phyloP scores from a whole-genome alignment of 2,329 filamentous ascomycete species.

The Hypoxylon sp. region DNA sequence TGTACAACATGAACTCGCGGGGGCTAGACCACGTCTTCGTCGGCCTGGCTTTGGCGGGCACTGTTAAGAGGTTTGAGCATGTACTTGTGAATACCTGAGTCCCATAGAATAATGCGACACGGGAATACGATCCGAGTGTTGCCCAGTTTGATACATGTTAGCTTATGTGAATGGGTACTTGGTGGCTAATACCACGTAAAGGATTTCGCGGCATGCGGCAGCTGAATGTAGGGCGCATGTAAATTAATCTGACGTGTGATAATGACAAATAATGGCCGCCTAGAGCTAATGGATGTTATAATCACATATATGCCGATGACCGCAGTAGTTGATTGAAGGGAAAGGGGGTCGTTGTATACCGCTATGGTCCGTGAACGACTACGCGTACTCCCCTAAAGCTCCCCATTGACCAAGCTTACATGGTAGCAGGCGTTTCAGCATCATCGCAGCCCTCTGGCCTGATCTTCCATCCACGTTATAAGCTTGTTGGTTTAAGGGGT shows the following conservation, averaged over 20 bases:
- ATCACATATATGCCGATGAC: neutral
- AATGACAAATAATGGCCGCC: neutral
- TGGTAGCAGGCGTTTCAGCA: too few species aligned
- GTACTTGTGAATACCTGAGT: slow-evolving; percentile 80
- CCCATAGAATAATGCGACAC: slow-evolving; percentile 65
- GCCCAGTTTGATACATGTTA: slow-evolving; percentile 70
- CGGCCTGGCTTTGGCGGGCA: slow-evolving; percentile 63
- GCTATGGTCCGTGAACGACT: neutral
- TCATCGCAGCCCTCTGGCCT: neutral
- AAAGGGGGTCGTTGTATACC: neutral
- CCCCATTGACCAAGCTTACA: too few species aligned
- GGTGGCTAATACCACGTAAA: too few species aligned
- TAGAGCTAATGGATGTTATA: neutral
- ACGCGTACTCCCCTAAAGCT: neutral
- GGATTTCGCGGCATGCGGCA: too few species aligned
- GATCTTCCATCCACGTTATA: neutral
- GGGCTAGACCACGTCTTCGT: slow-evolving; percentile 78
- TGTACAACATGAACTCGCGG: slow-evolving; percentile 77
- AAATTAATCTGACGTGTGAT: neutral
- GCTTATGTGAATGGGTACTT: neutral
- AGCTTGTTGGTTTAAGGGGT: neutral
- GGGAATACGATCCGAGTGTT: slow-evolving; percentile 78
- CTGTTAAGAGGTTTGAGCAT: slow-evolving; percentile 69
- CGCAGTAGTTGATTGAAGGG: neutral
- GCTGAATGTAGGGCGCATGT: too few species aligned